phyloP scores from a whole-genome alignment of 768 basidiomycete species.

The Tricholoma bakamatsutake region DNA sequence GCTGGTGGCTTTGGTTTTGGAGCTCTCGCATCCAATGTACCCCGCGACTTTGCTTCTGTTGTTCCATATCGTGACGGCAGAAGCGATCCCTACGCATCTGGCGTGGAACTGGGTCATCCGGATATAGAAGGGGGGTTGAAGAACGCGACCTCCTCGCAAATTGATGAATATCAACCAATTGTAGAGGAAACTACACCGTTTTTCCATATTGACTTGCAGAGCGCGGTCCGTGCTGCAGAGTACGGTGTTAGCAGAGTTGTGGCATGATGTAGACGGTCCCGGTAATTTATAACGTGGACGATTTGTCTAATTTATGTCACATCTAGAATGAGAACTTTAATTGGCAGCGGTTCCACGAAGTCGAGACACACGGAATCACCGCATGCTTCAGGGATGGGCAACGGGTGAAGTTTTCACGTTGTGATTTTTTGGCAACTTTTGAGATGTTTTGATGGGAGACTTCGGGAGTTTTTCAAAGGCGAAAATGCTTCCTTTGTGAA shows the following conservation, averaged over 20 bases:
- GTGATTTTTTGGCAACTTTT: too few relatives aligned
- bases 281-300: too few relatives aligned
- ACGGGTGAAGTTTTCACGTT: too few relatives aligned
- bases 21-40: conserved; percentile 29
- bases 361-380: too few relatives aligned
- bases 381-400: too few relatives aligned
- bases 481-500: too few relatives aligned
- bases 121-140: conserved; percentile 32
- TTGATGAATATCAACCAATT: conserved; percentile 31
- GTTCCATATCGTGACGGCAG: conserved; percentile 55
- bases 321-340: too few relatives aligned
- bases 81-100: conserved; percentile 20
- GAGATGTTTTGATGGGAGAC: too few relatives aligned
- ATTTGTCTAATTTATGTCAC: too few relatives aligned
- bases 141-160: conserved; percentile 16
- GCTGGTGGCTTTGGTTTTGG: conserved; percentile 90
- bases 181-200: conserved; percentile 60
- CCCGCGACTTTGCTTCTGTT: conserved; percentile 69
- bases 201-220: conserved; percentile 86
- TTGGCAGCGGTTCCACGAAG: too few relatives aligned
- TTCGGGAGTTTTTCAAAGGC: too few relatives aligned
- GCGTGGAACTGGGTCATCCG: conserved; percentile 2
- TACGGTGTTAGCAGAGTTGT: conserved; percentile 23
- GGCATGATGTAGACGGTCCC: not conserved
- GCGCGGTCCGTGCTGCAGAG: conserved; percentile 70